These are phyloP conservation scores for Prunus dulcis DNA, from an alignment of 306 rosid species.

Conservation along the genomic window DNA sequence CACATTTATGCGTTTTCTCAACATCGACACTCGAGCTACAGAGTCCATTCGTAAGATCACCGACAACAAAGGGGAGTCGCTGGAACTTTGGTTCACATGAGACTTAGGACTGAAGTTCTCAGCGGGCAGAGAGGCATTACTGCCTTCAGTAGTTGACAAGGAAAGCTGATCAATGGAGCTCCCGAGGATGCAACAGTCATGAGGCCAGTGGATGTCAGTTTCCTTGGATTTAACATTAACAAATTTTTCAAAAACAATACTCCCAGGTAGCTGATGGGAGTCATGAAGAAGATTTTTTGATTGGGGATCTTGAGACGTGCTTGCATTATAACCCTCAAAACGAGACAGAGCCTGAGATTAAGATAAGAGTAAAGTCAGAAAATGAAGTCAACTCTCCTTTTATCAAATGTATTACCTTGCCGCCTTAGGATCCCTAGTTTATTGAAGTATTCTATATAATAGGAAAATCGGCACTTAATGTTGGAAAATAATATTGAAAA, in stretches of 20 bases:
- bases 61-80: slow-evolving; percentile 50
- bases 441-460: neutral
- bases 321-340: slow-evolving; percentile 38
- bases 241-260: slow-evolving; percentile 9
- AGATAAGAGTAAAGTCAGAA: slow-evolving; percentile 16
- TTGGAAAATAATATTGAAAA: neutral
- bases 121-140: neutral
- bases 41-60: slow-evolving; percentile 52
- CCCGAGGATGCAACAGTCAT: slow-evolving; percentile 13
- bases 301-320: slow-evolving; percentile 13
- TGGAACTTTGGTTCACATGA: slow-evolving; percentile 30
- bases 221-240: slow-evolving; percentile 11
- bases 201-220: slow-evolving; percentile 3
- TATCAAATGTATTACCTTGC: neutral
- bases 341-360: slow-evolving; percentile 51
- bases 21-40: slow-evolving; percentile 46
- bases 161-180: slow-evolving; percentile 22
- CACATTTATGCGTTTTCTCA: slow-evolving; percentile 56
- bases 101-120: slow-evolving; percentile 25
- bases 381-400: slow-evolving; percentile 1
- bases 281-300: neutral
- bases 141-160: slow-evolving; percentile 14
- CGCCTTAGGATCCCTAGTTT: neutral
- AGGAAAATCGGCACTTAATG: neutral
- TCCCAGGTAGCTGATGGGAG: slow-evolving; percentile 1